These are phyloP conservation scores for Annona squamosa DNA, from an alignment of 164 flowering plant species.

Conservation along the genomic window DNA sequence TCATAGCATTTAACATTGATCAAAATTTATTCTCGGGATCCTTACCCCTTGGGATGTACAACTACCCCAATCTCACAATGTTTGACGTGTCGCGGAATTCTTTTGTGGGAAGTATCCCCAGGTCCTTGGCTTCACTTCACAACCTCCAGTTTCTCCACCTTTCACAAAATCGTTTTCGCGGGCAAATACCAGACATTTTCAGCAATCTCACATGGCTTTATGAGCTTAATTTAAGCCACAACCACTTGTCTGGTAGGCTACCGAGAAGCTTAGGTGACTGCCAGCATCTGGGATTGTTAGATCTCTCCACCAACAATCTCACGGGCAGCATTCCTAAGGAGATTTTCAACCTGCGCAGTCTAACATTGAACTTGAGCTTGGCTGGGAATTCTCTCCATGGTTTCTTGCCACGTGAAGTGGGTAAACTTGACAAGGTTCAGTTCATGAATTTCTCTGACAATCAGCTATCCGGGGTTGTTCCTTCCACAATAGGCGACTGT, in stretches of 20 bases:
- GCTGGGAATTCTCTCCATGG: neutral
- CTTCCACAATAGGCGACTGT: neutral
- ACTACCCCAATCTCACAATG: slow-evolving; percentile 10
- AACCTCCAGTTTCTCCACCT: slow-evolving; percentile 10
- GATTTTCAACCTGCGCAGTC: neutral
- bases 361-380: neutral
- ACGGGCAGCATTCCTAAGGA: neutral
- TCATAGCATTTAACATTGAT: too few relatives aligned
- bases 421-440: neutral
- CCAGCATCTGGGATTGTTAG: neutral
- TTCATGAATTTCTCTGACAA: neutral
- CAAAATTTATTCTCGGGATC: too few relatives aligned
- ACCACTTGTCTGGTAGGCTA: slow-evolving; percentile 9
- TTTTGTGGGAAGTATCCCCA: slow-evolving; percentile 22
- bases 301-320: neutral
- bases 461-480: neutral
- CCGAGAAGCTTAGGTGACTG: slow-evolving; percentile 10
- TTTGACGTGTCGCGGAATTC: slow-evolving; percentile 7
- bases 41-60: slow-evolving; percentile 1
- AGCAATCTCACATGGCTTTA: slow-evolving; percentile 14
- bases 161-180: slow-evolving; percentile 7
- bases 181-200: slow-evolving; percentile 9
- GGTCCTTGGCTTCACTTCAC: slow-evolving; percentile 13
- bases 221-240: neutral
- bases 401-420: neutral